Base-by-base conservation (phyloP, 345 rosid species). In the Eucalyptus lansdowneana region DNA sequence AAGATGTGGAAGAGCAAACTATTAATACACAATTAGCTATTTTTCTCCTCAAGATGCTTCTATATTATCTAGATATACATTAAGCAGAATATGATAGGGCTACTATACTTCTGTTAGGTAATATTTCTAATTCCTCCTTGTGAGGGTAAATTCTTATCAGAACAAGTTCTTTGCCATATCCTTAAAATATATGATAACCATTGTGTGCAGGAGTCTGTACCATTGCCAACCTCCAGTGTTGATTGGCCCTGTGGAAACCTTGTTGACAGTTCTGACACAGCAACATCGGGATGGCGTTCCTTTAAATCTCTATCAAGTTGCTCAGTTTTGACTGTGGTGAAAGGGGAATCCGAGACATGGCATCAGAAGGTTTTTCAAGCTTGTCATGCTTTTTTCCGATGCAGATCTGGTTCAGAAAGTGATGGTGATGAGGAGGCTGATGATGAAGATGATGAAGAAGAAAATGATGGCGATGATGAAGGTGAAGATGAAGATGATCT, bases 351-450 rank as follows among this genome's bases (percentile, higher is more conserved):
- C 25, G 91, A 45, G 89, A 90, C 90, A 86, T 95, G 88, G 85
- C 96, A 94, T 91, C 92, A 87, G 88, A 93, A 90, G 81, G 87
- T 90, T 44, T 90, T 93, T 89, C 91, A 91, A 8, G 85, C 93
- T 34, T 96, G 97, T 87, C 92, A 88, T n/a, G 91, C 85, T 83
- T 96, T 96, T 90, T 93, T 94, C 62, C 53, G 86, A 1, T 47
- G 44, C 87, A 90, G 80, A 58, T 80, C 67, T 85, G 90, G 88
- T 88, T 88, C 92, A 25, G 90, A 88, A n/a, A 62, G 76, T 34
- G 69, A 49, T 45, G 89, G 86, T 50, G 83, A 88, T 50, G 50
- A 31, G 31, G 53, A 53, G 87, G 88, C 50, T 9, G 56, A 51
- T 44, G 86, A 67, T 42, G 87, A 87, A 25, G 80, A 53, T 34